Conservation (phyloP, 1,284 basidiomycete species). For the Boletus mariae region DNA sequence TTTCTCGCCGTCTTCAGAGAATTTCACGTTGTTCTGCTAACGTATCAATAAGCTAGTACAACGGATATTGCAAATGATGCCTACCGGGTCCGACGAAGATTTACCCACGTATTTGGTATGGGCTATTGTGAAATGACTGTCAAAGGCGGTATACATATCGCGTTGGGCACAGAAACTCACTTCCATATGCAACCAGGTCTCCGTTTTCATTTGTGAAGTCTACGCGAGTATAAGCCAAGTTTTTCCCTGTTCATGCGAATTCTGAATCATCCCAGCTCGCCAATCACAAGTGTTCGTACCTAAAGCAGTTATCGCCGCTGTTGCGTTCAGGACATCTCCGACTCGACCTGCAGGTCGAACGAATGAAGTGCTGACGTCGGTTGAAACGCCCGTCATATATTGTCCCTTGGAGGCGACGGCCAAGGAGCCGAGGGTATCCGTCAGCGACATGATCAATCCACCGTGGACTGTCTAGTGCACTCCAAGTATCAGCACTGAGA, state of each 20-base stretch:
- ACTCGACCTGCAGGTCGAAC: conserved; percentile 65
- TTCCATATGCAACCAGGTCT: conserved; percentile 80
- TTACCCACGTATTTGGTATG: conserved; percentile 89
- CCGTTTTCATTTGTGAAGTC: conserved; percentile 73
- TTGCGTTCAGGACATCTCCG: conserved; percentile 63
- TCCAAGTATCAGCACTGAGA: conserved; percentile 8
- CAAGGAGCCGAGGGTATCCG: conserved; percentile 82
- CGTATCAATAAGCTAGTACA: neutral
- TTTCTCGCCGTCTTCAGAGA: conserved; percentile 73
- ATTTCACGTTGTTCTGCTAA: conserved; percentile 69
- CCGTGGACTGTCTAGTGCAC: conserved; percentile 61
- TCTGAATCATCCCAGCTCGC: neutral
- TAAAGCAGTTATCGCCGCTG: conserved; percentile 58
- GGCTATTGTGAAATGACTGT: conserved; percentile 40
- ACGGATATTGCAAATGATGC: neutral
- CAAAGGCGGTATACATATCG: neutral
- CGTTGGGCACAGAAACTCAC: conserved; percentile 39
- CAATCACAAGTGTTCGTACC: conserved; percentile 37
- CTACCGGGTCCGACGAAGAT: conserved; percentile 61
- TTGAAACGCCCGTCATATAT: conserved; percentile 84
- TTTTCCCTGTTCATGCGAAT: conserved; percentile 55
- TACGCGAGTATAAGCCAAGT: conserved; percentile 76
- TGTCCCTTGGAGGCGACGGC: conserved; percentile 81
- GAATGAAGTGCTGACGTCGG: conserved; percentile 84
- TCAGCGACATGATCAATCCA: conserved; percentile 79